A percentile compares a stretch with the other conserved stretches of the same genome.
Evolutionary conservation across 257 asterid species (phyloP).

Genomic region (Capsicum pubescens): DNA sequence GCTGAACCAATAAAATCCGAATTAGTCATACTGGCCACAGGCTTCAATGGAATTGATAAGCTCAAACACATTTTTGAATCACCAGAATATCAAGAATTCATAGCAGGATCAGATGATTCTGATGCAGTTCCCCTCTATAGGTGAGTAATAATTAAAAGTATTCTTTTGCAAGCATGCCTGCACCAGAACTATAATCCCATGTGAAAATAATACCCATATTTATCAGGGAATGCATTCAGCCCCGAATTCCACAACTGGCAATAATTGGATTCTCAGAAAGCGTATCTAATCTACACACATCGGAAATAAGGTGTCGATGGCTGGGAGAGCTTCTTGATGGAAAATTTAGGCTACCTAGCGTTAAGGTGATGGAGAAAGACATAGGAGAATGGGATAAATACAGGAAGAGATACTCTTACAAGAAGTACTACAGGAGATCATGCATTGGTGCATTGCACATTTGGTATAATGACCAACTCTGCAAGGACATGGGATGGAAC

Average conservation of each 20-base stretch:
- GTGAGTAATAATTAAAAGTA: conserved; percentile 30
- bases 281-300: conserved; percentile 46
- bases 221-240: conserved; percentile 54
- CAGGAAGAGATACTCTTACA: conserved; percentile 47
- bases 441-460: conserved; percentile 48
- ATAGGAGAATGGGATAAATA: conserved; percentile 47
- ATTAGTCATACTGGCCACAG: conserved; percentile 57
- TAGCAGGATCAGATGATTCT: conserved; percentile 34
- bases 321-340: conserved; percentile 52
- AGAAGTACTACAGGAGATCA: conserved; percentile 41
- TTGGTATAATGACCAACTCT: conserved; percentile 61
- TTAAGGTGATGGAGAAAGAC: conserved; percentile 54
- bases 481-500: conserved; percentile 62
- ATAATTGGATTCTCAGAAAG: conserved; percentile 59
- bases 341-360: conserved; percentile 51
- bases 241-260: conserved; percentile 58
- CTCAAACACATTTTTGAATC: conserved; percentile 46
- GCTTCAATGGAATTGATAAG: conserved; percentile 50
- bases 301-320: conserved; percentile 57
- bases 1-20: conserved; percentile 42
- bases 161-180: not conserved
- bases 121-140: conserved; percentile 49
- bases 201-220: not conserved
- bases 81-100: conserved; percentile 34
- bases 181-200: not conserved